Conservation (phyloP, 75 land plant species). For the Pseudotsuga menziesii region DNA sequence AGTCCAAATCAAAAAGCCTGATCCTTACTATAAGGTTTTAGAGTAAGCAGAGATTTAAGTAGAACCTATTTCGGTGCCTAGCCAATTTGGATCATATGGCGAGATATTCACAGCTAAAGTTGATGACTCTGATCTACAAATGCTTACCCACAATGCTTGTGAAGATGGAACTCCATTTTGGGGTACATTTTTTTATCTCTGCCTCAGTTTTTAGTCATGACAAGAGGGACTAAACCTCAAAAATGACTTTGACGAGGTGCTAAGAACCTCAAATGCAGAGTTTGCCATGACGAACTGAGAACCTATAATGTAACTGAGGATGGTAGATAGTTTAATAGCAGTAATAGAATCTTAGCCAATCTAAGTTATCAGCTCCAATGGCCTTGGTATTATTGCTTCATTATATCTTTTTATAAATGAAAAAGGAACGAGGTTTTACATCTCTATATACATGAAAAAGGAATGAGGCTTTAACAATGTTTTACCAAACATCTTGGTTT, state of each 20-base stretch:
- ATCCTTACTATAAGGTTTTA: constrained; percentile 8
- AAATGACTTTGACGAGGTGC: no score
- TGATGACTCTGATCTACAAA: constrained; percentile 22
- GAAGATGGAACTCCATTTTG: constrained; percentile 35
- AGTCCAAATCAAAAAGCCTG: constrained; percentile 26
- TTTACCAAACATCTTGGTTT: constrained; percentile 8
- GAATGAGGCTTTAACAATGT: no score
- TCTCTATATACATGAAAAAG: background rate
- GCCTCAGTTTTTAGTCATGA: no score
- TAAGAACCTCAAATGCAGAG: no score
- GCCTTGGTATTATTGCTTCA: background rate
- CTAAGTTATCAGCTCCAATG: no score
- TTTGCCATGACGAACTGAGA: no score
- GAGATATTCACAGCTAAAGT: constrained; percentile 18
- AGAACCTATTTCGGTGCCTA: constrained; percentile 27
- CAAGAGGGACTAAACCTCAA: no score
- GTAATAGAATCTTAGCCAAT: no score
- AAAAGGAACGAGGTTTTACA: no score
- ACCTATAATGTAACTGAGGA: no score
- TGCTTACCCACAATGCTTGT: constrained; percentile 20
- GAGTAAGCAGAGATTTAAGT: constrained; percentile 22
- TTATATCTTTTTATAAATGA: no score
- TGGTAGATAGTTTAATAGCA: no score
- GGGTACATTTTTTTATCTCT: constrained; percentile 11
- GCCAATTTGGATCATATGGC: constrained; percentile 19